A percentile compares a stretch with the other conserved stretches of the same genome.
Conservation (phyloP, 352 stramenopile species). For the Aphanomyces invadans region DNA sequence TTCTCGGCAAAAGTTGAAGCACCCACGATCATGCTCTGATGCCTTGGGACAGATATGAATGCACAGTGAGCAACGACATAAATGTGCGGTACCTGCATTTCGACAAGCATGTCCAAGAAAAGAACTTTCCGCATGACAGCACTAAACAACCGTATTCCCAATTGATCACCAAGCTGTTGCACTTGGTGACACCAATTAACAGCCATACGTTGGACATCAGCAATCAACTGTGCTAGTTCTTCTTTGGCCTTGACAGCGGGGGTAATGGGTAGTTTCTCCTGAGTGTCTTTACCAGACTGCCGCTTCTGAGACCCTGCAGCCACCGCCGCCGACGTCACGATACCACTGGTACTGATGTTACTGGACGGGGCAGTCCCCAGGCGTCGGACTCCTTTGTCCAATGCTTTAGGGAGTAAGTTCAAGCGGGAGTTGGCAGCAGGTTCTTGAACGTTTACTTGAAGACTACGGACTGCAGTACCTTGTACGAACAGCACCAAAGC, state of each 20-base stretch:
- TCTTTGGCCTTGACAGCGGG: conserved; percentile 68
- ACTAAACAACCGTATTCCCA: conserved; percentile 76
- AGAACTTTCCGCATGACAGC: conserved; percentile 72
- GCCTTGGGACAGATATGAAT: conserved; percentile 27
- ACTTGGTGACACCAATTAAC: conserved; percentile 66
- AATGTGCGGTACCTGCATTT: no score
- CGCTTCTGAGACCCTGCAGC: no score
- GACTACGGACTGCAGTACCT: conserved; percentile 69
- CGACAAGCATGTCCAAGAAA: conserved; percentile 70
- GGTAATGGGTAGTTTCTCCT: conserved; percentile 44
- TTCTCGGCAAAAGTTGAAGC: conserved; percentile 75
- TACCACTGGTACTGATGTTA: conserved; percentile 25
- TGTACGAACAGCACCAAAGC: conserved; percentile 73
- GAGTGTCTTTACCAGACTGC: no score
- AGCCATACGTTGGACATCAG: conserved; percentile 61
- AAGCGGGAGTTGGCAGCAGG: conserved; percentile 31
- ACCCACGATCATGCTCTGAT: conserved; percentile 79
- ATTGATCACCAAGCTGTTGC: conserved; percentile 56
- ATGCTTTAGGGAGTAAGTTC: conserved; percentile 26
- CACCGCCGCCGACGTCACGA: conserved; percentile 24
- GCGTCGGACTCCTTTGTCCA: conserved; percentile 44
- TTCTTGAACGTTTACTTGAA: conserved; percentile 72
- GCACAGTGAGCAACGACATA: no score
- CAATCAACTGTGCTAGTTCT: conserved; percentile 69
- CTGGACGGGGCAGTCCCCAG: conserved; percentile 48